Evolutionary conservation across 2,329 filamentous ascomycete genomes (phyloP).

Genomic region (Trichoderma guizhouense): DNA sequence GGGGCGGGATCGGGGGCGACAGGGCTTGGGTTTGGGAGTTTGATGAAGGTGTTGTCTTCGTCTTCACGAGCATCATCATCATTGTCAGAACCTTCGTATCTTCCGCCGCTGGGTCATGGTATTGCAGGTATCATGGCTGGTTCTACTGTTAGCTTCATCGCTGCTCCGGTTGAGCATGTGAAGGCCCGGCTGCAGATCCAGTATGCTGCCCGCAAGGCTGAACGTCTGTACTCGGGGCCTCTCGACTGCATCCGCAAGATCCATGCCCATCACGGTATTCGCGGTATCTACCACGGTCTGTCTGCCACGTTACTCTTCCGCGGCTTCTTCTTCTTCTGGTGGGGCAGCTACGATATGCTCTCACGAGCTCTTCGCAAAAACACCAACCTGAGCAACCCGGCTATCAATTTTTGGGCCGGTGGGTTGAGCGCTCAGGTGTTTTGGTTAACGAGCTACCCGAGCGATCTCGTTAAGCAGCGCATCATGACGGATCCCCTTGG

Average conservation of each 20-base stretch:
- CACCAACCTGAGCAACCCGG: conserved; percentile 70
- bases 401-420: conserved; percentile 95
- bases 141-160: conserved; percentile 86
- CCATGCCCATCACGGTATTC: conserved; percentile 66
- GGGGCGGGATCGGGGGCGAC: conserved; percentile 25
- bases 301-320: conserved; percentile 83
- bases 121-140: conserved; percentile 85
- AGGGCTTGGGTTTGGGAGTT: conserved; percentile 20
- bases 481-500: conserved; percentile 95
- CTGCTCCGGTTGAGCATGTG: conserved; percentile 90
- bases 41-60: not conserved
- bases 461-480: conserved; percentile 90
- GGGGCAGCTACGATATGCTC: conserved; percentile 89
- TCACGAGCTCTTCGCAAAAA: conserved; percentile 62
- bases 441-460: conserved; percentile 89
- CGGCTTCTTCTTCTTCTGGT: conserved; percentile 96
- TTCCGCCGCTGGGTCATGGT: conserved; percentile 79
- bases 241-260: conserved; percentile 78
- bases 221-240: conserved; percentile 80
- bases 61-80: not conserved
- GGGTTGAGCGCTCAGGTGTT: conserved; percentile 91
- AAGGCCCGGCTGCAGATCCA: conserved; percentile 94
- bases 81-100: conserved; percentile 37
- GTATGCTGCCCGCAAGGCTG: conserved; percentile 74
- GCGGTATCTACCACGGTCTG: conserved; percentile 82